These are phyloP conservation scores for Trichoderma cornu-damae DNA, from an alignment of 2,329 filamentous ascomycete species.

Conservation along the genomic window DNA sequence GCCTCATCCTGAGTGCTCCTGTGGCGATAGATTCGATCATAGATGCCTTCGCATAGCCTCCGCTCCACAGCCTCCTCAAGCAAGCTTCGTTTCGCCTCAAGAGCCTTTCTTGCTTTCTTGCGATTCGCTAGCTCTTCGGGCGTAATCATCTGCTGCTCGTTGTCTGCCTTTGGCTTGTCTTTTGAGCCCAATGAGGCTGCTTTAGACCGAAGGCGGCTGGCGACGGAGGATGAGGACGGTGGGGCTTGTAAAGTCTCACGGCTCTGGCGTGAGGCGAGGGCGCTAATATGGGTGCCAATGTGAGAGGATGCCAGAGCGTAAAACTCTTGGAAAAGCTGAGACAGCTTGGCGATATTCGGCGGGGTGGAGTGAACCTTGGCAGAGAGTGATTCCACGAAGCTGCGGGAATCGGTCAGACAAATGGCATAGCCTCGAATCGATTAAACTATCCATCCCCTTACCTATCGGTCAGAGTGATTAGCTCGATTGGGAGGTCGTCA, in stretches of 20 bases:
- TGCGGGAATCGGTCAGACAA: slow-evolving; percentile 33
- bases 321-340: slow-evolving; percentile 90
- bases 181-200: slow-evolving; percentile 50
- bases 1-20: slow-evolving; percentile 89
- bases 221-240: slow-evolving; percentile 51
- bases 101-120: slow-evolving; percentile 68
- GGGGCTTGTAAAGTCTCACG: slow-evolving; percentile 58
- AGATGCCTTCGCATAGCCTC: slow-evolving; percentile 77
- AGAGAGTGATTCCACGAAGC: slow-evolving; percentile 84
- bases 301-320: slow-evolving; percentile 75
- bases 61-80: slow-evolving; percentile 91
- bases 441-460: slow-evolving; percentile 33
- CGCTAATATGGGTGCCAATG: slow-evolving; percentile 80
- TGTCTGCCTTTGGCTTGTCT: slow-evolving; percentile 45
- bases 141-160: slow-evolving; percentile 82
- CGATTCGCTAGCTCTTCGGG: slow-evolving; percentile 74
- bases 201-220: slow-evolving; percentile 53
- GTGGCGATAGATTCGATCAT: slow-evolving; percentile 85
- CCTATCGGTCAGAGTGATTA: slow-evolving; percentile 86
- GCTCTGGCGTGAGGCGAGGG: slow-evolving; percentile 68
- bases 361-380: slow-evolving; percentile 83
- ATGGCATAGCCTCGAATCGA: background rate
- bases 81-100: slow-evolving; percentile 70
- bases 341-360: slow-evolving; percentile 74
- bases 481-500: slow-evolving; percentile 88